Evolutionary conservation across 768 basidiomycete species (phyloP).

Genomic region (Plicaturopsis crispa): DNA sequence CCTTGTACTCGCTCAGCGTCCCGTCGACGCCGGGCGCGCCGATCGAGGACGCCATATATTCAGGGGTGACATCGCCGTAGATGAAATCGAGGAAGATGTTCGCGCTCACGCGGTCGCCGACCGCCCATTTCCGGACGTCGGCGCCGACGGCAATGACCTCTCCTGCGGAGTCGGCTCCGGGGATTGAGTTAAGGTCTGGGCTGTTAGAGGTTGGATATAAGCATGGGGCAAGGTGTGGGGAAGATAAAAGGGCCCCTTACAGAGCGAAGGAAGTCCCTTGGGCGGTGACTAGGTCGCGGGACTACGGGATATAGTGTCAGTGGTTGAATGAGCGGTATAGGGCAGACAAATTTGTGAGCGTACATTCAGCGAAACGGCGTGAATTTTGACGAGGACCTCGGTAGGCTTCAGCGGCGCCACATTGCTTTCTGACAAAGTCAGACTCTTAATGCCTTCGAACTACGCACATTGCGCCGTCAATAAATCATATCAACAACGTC

Average conservation of each 20-base stretch:
- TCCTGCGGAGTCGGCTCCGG: slow-evolving; percentile 46
- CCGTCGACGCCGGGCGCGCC: too few relatives aligned
- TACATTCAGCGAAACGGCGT: slow-evolving; percentile 50
- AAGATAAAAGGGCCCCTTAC: slow-evolving; percentile 13
- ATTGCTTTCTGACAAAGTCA: too few relatives aligned
- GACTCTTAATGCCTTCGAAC: not conserved
- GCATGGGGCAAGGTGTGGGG: slow-evolving; percentile 24
- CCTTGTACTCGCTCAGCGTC: slow-evolving; percentile 45
- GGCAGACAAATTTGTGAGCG: not conserved
- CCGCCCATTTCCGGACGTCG: slow-evolving; percentile 24
- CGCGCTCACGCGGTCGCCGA: slow-evolving; percentile 29
- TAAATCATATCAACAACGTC: not conserved
- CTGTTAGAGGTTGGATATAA: slow-evolving; percentile 10
- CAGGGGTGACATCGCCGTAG: slow-evolving; percentile 22
- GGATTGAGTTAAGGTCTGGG: slow-evolving; percentile 17
- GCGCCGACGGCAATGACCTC: slow-evolving; percentile 40
- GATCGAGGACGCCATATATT: too few relatives aligned
- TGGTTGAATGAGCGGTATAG: not conserved
- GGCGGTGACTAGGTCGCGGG: slow-evolving; percentile 40
- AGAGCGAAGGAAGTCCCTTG: slow-evolving; percentile 26
- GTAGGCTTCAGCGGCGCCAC: slow-evolving; percentile 29
- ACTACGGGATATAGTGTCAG: slow-evolving; percentile 29
- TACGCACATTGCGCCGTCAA: not conserved
- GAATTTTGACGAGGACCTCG: slow-evolving; percentile 49
- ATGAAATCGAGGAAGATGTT: slow-evolving; percentile 26